phyloP scores from a whole-genome alignment of 73 alveolate genomes.

The Tetrahymena malaccensis region DNA sequence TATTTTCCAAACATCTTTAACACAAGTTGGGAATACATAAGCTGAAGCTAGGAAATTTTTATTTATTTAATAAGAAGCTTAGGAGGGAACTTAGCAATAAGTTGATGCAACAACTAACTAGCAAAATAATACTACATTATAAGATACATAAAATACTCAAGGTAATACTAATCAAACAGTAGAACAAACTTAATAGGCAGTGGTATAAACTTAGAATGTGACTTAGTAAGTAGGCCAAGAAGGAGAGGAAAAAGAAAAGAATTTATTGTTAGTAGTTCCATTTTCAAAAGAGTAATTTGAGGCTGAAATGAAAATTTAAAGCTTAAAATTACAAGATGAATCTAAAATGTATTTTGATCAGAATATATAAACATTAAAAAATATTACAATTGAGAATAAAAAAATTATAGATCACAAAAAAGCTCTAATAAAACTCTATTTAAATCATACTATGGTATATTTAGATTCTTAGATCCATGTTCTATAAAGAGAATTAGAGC shows the following conservation, averaged over 20 bases:
- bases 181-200: not conserved
- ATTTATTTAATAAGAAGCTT: not conserved
- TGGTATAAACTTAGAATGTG: not conserved
- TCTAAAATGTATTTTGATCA: not conserved
- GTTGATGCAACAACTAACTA: not conserved
- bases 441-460: not conserved
- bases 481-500: not conserved
- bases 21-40: not conserved
- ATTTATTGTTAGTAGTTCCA: not conserved
- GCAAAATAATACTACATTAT: not conserved
- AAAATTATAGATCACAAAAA: not conserved
- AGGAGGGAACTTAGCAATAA: not conserved
- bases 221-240: not conserved
- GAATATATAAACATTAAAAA: not conserved
- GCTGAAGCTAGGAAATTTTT: not conserved
- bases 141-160: not conserved
- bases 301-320: not conserved
- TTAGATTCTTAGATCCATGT: not conserved
- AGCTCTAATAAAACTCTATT: not conserved
- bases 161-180: not conserved
- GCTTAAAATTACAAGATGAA: not conserved
- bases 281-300: not conserved
- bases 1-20: not conserved
- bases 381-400: not conserved
- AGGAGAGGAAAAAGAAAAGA: not conserved